Evolutionary conservation across 345 rosid genomes (phyloP).

Genomic region (Lepidium sativum): DNA sequence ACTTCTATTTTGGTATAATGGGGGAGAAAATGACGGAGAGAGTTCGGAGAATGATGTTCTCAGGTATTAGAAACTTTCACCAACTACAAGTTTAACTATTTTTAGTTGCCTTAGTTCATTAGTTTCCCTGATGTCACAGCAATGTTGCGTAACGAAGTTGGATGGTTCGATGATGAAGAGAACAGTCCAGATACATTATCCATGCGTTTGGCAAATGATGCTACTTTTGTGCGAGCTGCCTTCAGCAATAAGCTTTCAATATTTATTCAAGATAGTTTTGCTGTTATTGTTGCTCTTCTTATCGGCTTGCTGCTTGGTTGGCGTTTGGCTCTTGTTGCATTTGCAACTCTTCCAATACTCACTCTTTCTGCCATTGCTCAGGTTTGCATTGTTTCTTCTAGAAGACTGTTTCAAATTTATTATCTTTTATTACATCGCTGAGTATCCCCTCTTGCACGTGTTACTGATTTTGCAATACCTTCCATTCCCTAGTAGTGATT

Average conservation of each 20-base stretch:
- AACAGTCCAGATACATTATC: slow-evolving; percentile 91
- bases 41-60: slow-evolving; percentile 98
- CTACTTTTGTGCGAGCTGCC: slow-evolving; percentile 96
- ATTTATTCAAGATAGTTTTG: slow-evolving; percentile 92
- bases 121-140: slow-evolving; percentile 46
- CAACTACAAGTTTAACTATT: neutral
- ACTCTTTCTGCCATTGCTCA: slow-evolving; percentile 88
- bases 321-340: slow-evolving; percentile 92
- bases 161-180: slow-evolving; percentile 98
- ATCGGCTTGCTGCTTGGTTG: slow-evolving; percentile 84
- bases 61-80: slow-evolving; percentile 42
- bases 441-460: neutral
- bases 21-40: slow-evolving; percentile 99
- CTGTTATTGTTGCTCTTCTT: slow-evolving; percentile 77
- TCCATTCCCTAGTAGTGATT: neutral
- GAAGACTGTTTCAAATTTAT: neutral
- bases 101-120: slow-evolving; percentile 17
- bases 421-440: neutral
- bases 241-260: slow-evolving; percentile 97
- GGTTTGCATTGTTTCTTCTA: slow-evolving; percentile 44
- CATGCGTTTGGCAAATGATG: slow-evolving; percentile 99
- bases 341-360: slow-evolving; percentile 87
- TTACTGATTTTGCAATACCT: neutral
- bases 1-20: slow-evolving; percentile 98
- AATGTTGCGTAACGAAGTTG: slow-evolving; percentile 95